Base-by-base conservation (phyloP, 331 rosid genomes). In the Dryas integrifolia region DNA sequence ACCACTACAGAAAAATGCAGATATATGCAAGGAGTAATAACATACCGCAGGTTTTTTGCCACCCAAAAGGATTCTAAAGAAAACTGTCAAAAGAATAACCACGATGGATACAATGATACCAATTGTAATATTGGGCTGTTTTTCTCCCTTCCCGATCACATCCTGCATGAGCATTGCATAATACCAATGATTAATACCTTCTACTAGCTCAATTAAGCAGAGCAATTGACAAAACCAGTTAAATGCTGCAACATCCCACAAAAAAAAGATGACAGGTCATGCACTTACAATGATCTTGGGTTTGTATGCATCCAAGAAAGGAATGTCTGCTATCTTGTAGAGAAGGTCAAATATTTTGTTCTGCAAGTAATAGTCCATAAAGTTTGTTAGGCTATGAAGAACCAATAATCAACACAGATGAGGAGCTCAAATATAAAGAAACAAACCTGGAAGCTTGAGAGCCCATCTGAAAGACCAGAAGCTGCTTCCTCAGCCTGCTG, bases 41-140 rank as follows among this genome's bases (percentile, higher is more conserved):
- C 65, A 58, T 58, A 71, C 75, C 67, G 1, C n/a, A 4, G 47
- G 86, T 75, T 88, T 75, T 77, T 88, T 87, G 72, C 98, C 88
- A 21, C 97, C 97, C 65, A 92, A 89, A 62, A 95, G 11, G 72
- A 92, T 0, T 74, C 74, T 84, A 65, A 85, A 64, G 82, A 92
- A 48, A 44, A 86, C 58, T 6, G 97, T 80, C 83, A 89, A 71
- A 67, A 91, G 0, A 41, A 88, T 58, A 7, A 87, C 89, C 70
- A 74, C 70, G 9, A 92, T 10, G 2, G 99, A 68, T 9, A 83
- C 89, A 52, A 92, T 65, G 77, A 89, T 55, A 72, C 99, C 96
- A 63, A 92, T 79, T 24, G 99, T 88, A 60, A 89, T 74, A 66
- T 86, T 88, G 13, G 99, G 96, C 67, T 88, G 92, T 61, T 86